Evolutionary conservation across 2,329 filamentous ascomycete genomes (phyloP), one percentile per base, ranked within the genome.

Genomic region (Rutstroemia sydowiana): DNA sequence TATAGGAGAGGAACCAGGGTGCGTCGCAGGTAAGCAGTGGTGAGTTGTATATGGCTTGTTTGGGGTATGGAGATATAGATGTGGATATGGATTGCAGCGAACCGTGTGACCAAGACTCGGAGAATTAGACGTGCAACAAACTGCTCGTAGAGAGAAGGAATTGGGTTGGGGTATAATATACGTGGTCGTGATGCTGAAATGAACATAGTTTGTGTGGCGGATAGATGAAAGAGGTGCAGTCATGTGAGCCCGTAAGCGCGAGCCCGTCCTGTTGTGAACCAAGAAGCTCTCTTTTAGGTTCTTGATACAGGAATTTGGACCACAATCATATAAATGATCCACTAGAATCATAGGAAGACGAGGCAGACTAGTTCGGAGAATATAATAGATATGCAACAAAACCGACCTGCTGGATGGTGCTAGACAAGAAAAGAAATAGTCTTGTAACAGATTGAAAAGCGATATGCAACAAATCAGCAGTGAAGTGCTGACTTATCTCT

Each of bases 111-210:
- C n/a, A n/a, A n/a, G n/a, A 28, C 2, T 21, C 40, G 48, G 48
- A 50, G 30, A 50, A 50, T 50, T 50, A 50, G 40, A 28, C 30
- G n/a, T 50, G 48, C 48, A 50, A 50, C 48, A 50, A 30, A 28
- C 34, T 3, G 14, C 5, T 13, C 23, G 16, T 8, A 36, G 28
- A 37, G 34, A 44, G 40, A 28, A 45, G 30, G 26, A 1, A 18
- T 28, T 5, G 26, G 7, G 30, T 20, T 18, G 11, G 30, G n/a
- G n/a, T n/a, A n/a, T n/a, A n/a, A 37, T 28, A 30, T 10, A n/a
- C 21, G 3, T 21, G 34, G n/a, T 16, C 6, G 23, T 16, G 34
- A 26, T 20, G 37, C 11, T 21, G 18, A 11, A 21, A 44, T n/a
- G 16, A 7, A 43, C 11, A 43, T 18, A 23, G 13, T 43, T 44